phyloP scores from a whole-genome alignment of 331 rosid species.

The Malus hybrid region DNA sequence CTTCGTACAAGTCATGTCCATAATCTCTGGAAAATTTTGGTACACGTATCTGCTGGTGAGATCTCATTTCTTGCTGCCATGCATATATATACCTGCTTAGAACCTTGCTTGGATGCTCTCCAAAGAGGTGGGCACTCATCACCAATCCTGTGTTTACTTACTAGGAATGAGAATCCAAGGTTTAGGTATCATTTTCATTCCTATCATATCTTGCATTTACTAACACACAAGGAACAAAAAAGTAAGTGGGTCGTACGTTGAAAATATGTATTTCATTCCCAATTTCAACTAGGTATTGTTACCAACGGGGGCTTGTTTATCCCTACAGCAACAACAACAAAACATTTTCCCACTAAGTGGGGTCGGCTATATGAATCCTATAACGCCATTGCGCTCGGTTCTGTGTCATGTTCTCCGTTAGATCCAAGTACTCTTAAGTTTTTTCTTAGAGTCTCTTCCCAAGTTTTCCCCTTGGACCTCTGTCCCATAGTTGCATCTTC shows the following conservation, averaged over 20 bases:
- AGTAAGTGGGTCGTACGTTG: background rate
- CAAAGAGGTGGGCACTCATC: background rate
- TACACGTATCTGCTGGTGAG: slow-evolving; percentile 76
- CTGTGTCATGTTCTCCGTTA: no score
- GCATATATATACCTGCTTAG: background rate
- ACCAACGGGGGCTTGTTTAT: background rate
- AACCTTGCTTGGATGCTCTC: background rate
- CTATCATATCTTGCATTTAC: background rate
- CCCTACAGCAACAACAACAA: no score
- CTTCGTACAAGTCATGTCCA: slow-evolving; percentile 82
- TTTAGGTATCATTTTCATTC: background rate
- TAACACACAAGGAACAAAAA: background rate
- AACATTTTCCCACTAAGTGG: no score
- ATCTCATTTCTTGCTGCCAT: slow-evolving; percentile 5
- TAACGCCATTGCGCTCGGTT: no score
- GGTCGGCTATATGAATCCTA: no score
- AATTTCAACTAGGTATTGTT: background rate
- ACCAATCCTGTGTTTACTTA: background rate
- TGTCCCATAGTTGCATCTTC: no score
- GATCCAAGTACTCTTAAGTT: no score
- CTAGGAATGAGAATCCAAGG: background rate
- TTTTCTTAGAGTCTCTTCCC: no score
- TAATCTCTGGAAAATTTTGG: slow-evolving; percentile 83
- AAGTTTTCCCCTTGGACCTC: no score
- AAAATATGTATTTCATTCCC: background rate